A percentile compares a stretch with the other conserved stretches of the same genome.
These are phyloP conservation scores for Eucalyptus tenuipes DNA, from an alignment of 345 rosid genomes.

Conservation along the genomic window DNA sequence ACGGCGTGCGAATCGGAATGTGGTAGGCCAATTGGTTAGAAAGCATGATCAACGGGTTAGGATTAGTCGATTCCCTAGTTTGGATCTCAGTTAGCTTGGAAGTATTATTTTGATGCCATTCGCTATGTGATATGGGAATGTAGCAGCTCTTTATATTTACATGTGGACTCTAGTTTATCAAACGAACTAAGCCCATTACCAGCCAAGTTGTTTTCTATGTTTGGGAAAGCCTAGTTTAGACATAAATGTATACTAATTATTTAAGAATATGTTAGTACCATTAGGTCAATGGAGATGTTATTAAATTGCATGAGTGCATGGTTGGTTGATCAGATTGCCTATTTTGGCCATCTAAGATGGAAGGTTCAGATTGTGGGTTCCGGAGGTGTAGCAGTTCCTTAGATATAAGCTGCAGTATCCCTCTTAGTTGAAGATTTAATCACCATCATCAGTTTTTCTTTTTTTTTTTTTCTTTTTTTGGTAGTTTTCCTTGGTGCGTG, in stretches of 20 bases:
- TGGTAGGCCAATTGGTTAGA: neutral
- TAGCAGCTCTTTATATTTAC: neutral
- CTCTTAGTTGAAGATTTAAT: neutral
- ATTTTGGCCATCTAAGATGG: neutral
- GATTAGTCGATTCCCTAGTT: neutral
- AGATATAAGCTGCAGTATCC: neutral
- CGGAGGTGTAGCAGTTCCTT: neutral
- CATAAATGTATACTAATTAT: neutral
- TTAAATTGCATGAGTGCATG: neutral
- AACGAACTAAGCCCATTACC: neutral
- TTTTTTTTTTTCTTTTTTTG: neutral
- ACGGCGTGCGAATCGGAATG: neutral
- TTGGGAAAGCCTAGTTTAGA: neutral
- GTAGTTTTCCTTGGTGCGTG: neutral
- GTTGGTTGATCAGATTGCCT: neutral
- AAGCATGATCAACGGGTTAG: neutral
- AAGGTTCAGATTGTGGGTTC: neutral
- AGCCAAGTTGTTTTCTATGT: neutral
- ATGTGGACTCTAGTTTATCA: neutral
- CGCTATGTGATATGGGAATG: neutral
- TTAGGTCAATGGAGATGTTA: neutral
- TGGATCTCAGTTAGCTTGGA: neutral
- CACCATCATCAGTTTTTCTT: neutral
- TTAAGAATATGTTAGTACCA: neutral
- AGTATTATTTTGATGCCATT: neutral